Percentiles rank a stretch among this genome's conserved stretches.
phyloP scores from a whole-genome alignment of 768 basidiomycete genomes.

The Royoungia palumana region DNA sequence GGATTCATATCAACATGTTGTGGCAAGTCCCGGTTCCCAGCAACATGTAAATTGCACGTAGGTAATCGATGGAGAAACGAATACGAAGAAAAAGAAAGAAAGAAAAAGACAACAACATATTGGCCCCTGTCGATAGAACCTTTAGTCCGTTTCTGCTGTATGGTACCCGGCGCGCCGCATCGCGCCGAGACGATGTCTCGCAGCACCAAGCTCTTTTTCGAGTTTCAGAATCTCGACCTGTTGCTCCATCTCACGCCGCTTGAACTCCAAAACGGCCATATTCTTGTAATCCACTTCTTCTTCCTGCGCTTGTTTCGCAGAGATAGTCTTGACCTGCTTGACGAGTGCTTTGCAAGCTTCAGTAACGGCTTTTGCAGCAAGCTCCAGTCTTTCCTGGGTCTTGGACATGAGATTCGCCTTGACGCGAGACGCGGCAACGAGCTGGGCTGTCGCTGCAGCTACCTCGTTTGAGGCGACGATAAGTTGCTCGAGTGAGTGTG shows the following conservation, averaged over 20 bases:
- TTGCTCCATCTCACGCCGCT: slow-evolving; percentile 97
- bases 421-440: slow-evolving; percentile 97
- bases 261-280: slow-evolving; percentile 94
- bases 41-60: slow-evolving; percentile 28
- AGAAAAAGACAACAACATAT: neutral
- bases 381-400: slow-evolving; percentile 93
- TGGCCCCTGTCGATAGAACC: neutral
- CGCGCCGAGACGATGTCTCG: slow-evolving; percentile 73
- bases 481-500: slow-evolving; percentile 95
- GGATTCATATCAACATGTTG: no score
- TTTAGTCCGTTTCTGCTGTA: slow-evolving; percentile 74
- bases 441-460: slow-evolving; percentile 93
- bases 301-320: slow-evolving; percentile 74
- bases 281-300: slow-evolving; percentile 84
- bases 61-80: slow-evolving; percentile 17
- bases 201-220: slow-evolving; percentile 92
- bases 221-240: slow-evolving; percentile 97
- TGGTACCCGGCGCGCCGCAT: slow-evolving; percentile 91
- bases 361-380: slow-evolving; percentile 96
- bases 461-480: slow-evolving; percentile 99
- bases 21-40: neutral
- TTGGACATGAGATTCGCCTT: slow-evolving; percentile 99
- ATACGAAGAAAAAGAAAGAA: slow-evolving; percentile 1
- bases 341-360: slow-evolving; percentile 97
- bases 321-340: slow-evolving; percentile 92